These are phyloP conservation scores for Sclerotinia spermophila DNA, from an alignment of 2,329 filamentous ascomycete species.

Conservation along the genomic window DNA sequence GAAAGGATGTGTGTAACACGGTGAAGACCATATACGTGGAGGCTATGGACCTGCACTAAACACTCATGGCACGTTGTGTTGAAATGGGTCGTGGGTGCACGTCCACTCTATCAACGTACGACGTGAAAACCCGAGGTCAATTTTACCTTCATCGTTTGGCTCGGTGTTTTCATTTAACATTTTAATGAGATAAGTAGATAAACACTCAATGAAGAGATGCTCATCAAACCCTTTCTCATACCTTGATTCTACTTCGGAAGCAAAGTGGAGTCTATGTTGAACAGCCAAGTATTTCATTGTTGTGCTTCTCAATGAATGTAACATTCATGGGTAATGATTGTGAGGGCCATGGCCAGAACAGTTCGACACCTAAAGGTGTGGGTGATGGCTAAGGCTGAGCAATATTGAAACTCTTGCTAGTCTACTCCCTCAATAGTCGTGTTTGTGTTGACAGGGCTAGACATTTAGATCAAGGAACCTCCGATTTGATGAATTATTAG, in stretches of 20 bases:
- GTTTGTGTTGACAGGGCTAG: slow-evolving; percentile 12
- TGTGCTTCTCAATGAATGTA: not conserved
- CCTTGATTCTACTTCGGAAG: not conserved
- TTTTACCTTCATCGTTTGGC: not conserved
- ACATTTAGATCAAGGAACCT: slow-evolving; percentile 1
- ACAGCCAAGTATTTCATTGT: not conserved
- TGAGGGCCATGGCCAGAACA: not conserved
- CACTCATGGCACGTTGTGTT: not conserved
- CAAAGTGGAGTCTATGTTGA: not conserved
- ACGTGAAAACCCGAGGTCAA: not conserved
- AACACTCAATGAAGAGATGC: not conserved
- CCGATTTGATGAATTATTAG: slow-evolving; percentile 8
- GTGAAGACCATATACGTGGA: not conserved
- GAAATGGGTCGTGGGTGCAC: not conserved
- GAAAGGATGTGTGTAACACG: not conserved
- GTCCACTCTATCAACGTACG: not conserved
- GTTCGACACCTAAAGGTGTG: not conserved
- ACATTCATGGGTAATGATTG: not conserved
- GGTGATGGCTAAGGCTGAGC: slow-evolving; percentile 3
- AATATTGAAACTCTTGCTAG: slow-evolving; percentile 4
- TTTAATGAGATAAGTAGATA: not conserved
- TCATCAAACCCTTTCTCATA: slow-evolving; percentile 7
- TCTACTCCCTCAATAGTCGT: slow-evolving; percentile 16
- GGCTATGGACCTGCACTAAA: not conserved
- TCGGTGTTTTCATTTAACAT: not conserved